A percentile compares a stretch with the other conserved stretches of the same genome.
Evolutionary conservation across 441 rosid species (phyloP).

Genomic region (Theobroma grandiflorum): DNA sequence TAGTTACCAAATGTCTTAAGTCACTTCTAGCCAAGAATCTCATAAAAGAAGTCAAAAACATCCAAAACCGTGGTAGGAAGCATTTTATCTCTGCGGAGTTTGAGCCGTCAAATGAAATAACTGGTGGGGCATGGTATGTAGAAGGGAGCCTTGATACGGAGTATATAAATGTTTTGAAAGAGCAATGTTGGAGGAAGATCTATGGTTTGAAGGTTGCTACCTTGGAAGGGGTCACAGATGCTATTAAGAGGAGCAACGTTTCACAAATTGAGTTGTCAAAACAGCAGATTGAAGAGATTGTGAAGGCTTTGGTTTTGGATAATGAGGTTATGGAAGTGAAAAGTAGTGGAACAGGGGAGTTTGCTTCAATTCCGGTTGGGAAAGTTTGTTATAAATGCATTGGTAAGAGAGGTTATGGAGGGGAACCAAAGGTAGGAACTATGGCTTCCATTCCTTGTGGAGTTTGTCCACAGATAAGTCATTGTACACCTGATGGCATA

Average conservation of each 20-base stretch:
- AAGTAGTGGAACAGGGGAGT: conserved; percentile 73
- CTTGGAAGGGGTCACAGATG: conserved; percentile 45
- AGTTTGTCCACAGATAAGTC: conserved; percentile 68
- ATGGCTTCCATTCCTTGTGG: conserved; percentile 87
- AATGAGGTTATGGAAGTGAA: conserved; percentile 58
- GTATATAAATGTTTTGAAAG: conserved; percentile 52
- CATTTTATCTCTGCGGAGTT: conserved; percentile 67
- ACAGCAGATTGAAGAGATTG: conserved; percentile 63
- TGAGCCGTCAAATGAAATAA: conserved; percentile 67
- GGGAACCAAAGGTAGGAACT: conserved; percentile 50
- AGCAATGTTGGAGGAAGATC: conserved; percentile 45
- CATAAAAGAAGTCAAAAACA: conserved; percentile 70
- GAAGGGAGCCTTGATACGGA: conserved; percentile 65
- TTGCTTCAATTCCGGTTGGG: conserved; percentile 48
- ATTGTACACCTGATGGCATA: conserved; percentile 69
- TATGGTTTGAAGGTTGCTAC: conserved; percentile 50
- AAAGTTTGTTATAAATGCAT: conserved; percentile 56
- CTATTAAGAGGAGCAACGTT: conserved; percentile 38
- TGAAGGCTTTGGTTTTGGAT: conserved; percentile 72
- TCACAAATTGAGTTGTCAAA: conserved; percentile 38
- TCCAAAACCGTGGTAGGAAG: conserved; percentile 63
- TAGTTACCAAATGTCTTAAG: conserved; percentile 48
- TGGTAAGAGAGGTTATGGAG: conserved; percentile 32
- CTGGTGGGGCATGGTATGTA: conserved; percentile 83
- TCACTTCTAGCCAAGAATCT: conserved; percentile 51